These are phyloP conservation scores for Asterophora lycoperdoides DNA, from an alignment of 768 basidiomycete genomes.

Conservation along the genomic window DNA sequence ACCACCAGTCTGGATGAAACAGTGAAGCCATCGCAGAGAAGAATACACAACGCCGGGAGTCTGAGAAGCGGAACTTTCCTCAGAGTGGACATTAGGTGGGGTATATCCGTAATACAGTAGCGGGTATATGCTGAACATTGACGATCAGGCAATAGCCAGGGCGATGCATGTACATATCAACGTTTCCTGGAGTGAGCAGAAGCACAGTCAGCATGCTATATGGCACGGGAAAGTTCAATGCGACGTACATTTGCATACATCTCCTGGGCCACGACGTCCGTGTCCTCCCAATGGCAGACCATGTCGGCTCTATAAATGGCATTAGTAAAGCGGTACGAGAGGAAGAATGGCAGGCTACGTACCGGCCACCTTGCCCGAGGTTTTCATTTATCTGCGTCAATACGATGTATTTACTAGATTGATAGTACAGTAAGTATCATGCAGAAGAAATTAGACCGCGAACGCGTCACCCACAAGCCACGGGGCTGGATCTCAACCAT, in stretches of 20 bases:
- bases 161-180: slow-evolving; percentile 50
- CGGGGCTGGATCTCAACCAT: slow-evolving; percentile 80
- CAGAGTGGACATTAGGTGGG: slow-evolving; percentile 16
- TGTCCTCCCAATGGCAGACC: slow-evolving; percentile 86
- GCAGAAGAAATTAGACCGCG: slow-evolving; percentile 7
- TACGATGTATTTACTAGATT: slow-evolving; percentile 76
- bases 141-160: slow-evolving; percentile 38
- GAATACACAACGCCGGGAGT: background rate
- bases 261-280: slow-evolving; percentile 73
- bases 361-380: slow-evolving; percentile 82
- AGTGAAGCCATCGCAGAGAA: slow-evolving; percentile 2
- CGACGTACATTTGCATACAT: slow-evolving; percentile 70
- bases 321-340: slow-evolving; percentile 10
- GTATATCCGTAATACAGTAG: slow-evolving; percentile 23
- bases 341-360: slow-evolving; percentile 23
- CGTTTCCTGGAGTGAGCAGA: slow-evolving; percentile 50
- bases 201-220: slow-evolving; percentile 5
- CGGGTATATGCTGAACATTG: slow-evolving; percentile 16
- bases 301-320: slow-evolving; percentile 60
- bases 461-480: slow-evolving; percentile 62
- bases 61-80: slow-evolving; percentile 19
- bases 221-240: slow-evolving; percentile 9
- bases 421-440: slow-evolving; percentile 8
- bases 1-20: slow-evolving; percentile 1
- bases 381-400: slow-evolving; percentile 84